These are phyloP conservation scores for Fusarium haematococcum DNA, from an alignment of 2,329 filamentous ascomycete species.

Conservation along the genomic window DNA sequence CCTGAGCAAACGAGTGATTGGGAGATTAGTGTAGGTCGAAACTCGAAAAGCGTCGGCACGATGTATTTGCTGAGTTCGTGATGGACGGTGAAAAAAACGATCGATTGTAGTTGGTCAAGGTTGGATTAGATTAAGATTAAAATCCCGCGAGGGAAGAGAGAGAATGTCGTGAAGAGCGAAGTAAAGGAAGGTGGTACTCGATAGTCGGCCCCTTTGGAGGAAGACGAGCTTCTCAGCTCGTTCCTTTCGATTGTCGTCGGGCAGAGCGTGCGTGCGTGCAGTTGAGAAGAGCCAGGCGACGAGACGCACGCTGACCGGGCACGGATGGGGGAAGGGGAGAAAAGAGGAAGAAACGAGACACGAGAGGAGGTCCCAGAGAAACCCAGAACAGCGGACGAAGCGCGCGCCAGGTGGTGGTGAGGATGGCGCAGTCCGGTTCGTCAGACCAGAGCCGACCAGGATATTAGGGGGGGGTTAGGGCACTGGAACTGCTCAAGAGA, in stretches of 20 bases:
- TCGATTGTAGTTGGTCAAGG: conserved; percentile 39
- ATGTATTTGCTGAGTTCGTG: conserved; percentile 26
- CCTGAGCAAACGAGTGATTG: conserved; percentile 36
- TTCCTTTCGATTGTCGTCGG: conserved; percentile 42
- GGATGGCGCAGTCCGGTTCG: conserved; percentile 12
- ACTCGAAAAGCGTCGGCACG: conserved; percentile 22
- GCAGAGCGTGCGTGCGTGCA: conserved; percentile 19
- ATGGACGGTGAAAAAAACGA: conserved; percentile 32
- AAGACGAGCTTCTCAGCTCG: conserved; percentile 38
- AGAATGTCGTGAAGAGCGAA: conserved; percentile 33
- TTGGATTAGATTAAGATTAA: conserved; percentile 45
- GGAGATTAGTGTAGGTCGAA: conserved; percentile 30
- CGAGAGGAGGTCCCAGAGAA: conserved; percentile 28
- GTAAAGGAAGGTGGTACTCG: conserved; percentile 37
- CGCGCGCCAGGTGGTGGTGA: conserved; percentile 28
- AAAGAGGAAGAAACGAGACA: conserved; percentile 24
- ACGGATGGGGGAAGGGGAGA: conserved; percentile 35
- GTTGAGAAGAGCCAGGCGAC: conserved; percentile 41
- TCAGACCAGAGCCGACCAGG: conserved; percentile 13
- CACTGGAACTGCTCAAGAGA: conserved; percentile 24
- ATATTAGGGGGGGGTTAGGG: conserved; percentile 36
- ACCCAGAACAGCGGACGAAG: conserved; percentile 23
- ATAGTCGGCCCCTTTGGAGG: conserved; percentile 25
- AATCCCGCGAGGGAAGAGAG: conserved; percentile 34
- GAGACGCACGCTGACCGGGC: conserved; percentile 40